Evolutionary conservation across 129 eudicot species (phyloP).

Genomic region (Tagetes erecta): DNA sequence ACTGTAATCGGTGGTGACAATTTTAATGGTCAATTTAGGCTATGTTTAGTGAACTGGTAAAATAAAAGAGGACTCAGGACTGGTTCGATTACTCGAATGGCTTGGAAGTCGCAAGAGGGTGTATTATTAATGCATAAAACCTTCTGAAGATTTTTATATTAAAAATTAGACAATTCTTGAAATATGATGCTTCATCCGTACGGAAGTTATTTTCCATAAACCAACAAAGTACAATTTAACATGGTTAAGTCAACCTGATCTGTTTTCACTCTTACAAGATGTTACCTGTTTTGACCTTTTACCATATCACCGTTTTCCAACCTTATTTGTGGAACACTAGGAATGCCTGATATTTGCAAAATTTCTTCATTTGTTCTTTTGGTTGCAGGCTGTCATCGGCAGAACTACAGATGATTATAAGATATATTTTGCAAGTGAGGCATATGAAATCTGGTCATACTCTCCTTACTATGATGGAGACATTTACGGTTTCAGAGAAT

Average conservation of each 20-base stretch:
- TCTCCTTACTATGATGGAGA: conserved; percentile 89
- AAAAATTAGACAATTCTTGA: background rate
- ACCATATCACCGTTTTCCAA: background rate
- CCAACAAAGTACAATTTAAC: background rate
- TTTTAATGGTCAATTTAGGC: background rate
- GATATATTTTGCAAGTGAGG: conserved; percentile 79
- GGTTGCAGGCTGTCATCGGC: conserved; percentile 74
- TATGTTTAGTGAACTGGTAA: background rate
- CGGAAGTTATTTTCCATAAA: background rate
- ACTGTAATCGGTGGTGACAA: background rate
- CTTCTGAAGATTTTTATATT: background rate
- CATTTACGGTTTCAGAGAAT: conserved; percentile 60
- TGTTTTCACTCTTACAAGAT: background rate
- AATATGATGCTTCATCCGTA: background rate
- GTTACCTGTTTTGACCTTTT: conserved; percentile 1
- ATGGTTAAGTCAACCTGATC: background rate
- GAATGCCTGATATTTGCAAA: background rate
- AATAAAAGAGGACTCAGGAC: background rate
- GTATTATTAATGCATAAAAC: background rate
- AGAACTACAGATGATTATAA: conserved; percentile 80
- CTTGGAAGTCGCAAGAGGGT: background rate
- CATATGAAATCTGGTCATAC: conserved; percentile 58
- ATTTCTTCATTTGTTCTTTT: conserved; percentile 8
- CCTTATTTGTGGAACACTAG: background rate
- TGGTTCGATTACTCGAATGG: background rate